Base-by-base conservation (phyloP, 257 asterid genomes). In the Solanum tarijense region DNA sequence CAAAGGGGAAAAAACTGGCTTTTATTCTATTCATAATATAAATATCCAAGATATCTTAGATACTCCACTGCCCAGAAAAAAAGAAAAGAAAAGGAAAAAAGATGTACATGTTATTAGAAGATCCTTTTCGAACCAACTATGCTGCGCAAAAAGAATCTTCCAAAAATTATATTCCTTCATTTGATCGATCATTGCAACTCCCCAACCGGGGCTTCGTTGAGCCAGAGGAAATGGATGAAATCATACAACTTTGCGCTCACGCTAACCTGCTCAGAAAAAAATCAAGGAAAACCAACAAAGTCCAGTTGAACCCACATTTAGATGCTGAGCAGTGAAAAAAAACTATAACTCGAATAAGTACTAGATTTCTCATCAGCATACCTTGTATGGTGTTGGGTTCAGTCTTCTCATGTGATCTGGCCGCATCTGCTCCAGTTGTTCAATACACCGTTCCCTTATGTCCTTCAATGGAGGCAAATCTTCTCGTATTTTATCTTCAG, bases 361-460 rank as follows among this genome's bases (percentile, higher is more conserved):
- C 1, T 25, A 41, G 11, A 2, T 34, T 18, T 46, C 68, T 46
- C 41, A 29, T 46, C 41, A 46, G 68, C 18, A 9, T 93, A 97
- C 99, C 99, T 97, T 97, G 96, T 97, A 97, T 69, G 99, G 98
- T 39, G 99, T 97, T 10, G 99, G 99, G 91, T 97, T 96, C 93
- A 97, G 90, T 92, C 96, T 92, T 91, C 99, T 92, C 99, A 97
- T 96, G 92, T 97, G 99, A 90, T 97, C 99, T 10, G 98, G 94
- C 58, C 99, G 95, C 98, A 97, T 97, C 87, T 88, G 95, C 71
- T 92, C 95, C 87, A 97, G 90, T 69, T 96, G 99, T 85, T 94
- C 88, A 65, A 96, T 94, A 88, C 99, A 97, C 52, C 92, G 88
- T 32, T 95, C 93, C 87, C 99, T 95, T 11, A 94, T 97, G 82